Base-by-base conservation (phyloP, 1,284 basidiomycete genomes). In the Coriolopsis trogii region DNA sequence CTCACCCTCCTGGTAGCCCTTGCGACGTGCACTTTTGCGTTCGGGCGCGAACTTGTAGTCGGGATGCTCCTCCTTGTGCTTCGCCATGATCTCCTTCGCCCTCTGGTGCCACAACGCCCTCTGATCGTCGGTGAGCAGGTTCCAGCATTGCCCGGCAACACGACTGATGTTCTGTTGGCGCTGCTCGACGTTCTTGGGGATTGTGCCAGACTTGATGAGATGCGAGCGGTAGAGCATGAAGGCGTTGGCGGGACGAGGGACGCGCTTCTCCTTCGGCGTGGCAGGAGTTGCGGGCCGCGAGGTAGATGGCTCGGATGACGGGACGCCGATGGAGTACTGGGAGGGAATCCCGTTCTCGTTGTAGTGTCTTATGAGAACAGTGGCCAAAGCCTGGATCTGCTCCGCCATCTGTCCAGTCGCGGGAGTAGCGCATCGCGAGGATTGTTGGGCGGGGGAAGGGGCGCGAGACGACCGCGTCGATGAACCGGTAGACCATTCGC, bases 161-260 rank as follows among this genome's bases (percentile, higher is more conserved):
- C 74, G 70, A 61, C 81, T 84, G 53, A 85, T 70, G 43, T 84
- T 80, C 67, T 89, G 80, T 63, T 69, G 67, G 21, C 76, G 77
- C 44, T 66, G 71, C 59, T 81, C 79, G 31, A 75, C 63, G 23
- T 70, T 50, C 16, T 62, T 51, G 3, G 75, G 73, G 21, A 78
- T 70, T 13, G 54, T 31, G 16, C 50, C 43, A 1, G 63, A 67
- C 60, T 80, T 81, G 29, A 91, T 73, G 39, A 88, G 80, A 59
- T 89, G 80, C 13, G 88, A 89, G 41, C 91, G 84, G 68, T 85
- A 94, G 49, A 94, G 75, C 67, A 93, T 88, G 70, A 92, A 93
- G 6, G 90, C 87, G 65, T 93, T 93, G 16, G 87, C 79, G 1
- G 89, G 87, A n/a, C 91, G 81, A 46, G 86, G 83, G 55, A 88